These are phyloP conservation scores for Stevia rebaudiana DNA, from an alignment of 140 eudicot genomes.

Conservation along the genomic window DNA sequence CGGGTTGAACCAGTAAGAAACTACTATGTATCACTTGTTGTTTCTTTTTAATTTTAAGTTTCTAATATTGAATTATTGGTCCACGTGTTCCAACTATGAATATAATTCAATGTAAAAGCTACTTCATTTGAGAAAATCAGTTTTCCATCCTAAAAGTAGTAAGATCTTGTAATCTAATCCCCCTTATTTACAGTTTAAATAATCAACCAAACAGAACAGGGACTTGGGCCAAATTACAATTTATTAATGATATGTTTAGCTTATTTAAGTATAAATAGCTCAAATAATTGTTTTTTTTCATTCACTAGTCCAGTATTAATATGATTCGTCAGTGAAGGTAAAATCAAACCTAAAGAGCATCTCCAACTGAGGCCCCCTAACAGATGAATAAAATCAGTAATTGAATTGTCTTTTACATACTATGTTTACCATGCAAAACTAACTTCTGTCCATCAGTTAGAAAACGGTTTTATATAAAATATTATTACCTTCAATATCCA, in stretches of 20 bases:
- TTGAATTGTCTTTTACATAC: not conserved
- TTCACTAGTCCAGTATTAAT: not conserved
- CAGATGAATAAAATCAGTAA: constrained; percentile 5
- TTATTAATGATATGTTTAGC: not conserved
- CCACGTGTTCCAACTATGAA: not conserved
- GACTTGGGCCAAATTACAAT: constrained; percentile 2
- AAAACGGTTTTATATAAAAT: not conserved
- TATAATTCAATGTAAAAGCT: not conserved
- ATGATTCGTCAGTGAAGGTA: constrained; percentile 1
- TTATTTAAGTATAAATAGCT: not conserved
- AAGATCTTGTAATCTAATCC: not conserved
- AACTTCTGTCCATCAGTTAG: constrained; percentile 1
- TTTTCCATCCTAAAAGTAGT: not conserved
- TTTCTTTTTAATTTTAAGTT: not conserved
- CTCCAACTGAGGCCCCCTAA: not conserved
- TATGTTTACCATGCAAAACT: constrained; percentile 8
- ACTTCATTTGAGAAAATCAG: not conserved
- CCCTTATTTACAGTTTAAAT: not conserved
- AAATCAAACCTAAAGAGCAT: not conserved
- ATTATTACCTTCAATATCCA: constrained; percentile 92
- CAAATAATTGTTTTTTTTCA: not conserved
- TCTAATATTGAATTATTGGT: not conserved
- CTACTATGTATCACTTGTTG: not conserved
- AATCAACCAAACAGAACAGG: constrained; percentile 6
- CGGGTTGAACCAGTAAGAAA: not conserved